phyloP scores from a whole-genome alignment of 2,329 filamentous ascomycete genomes.

The Tolypocladium guangdongense region DNA sequence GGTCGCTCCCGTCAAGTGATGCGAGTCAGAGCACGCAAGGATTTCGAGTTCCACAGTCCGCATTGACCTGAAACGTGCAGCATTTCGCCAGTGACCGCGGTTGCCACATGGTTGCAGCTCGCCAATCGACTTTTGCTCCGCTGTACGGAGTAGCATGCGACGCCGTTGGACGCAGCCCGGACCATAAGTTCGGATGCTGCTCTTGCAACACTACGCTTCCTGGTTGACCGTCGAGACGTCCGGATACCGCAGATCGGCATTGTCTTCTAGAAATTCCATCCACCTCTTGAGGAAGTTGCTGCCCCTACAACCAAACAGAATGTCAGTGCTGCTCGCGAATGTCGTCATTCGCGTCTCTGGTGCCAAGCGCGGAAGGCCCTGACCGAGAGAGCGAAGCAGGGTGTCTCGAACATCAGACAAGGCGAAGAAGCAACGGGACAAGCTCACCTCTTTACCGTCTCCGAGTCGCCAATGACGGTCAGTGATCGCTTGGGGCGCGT shows the following conservation, averaged over 20 bases:
- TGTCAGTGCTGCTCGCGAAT: background rate
- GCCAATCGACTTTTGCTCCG: background rate
- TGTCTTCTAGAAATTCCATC: slow-evolving; percentile 85
- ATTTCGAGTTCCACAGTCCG: background rate
- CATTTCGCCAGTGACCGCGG: background rate
- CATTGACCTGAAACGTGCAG: background rate
- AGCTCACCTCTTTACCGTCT: slow-evolving; percentile 78
- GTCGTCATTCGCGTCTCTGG: background rate
- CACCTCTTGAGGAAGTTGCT: slow-evolving; percentile 77
- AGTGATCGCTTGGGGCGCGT: slow-evolving; percentile 85
- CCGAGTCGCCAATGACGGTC: slow-evolving; percentile 85
- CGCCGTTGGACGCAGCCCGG: background rate
- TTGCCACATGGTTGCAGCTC: background rate
- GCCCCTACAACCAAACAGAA: slow-evolving; percentile 42
- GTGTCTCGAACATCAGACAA: background rate
- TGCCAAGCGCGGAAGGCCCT: background rate
- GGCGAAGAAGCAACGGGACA: background rate
- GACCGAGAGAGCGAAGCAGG: background rate
- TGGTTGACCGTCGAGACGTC: slow-evolving; percentile 39
- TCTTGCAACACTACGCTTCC: slow-evolving; percentile 1
- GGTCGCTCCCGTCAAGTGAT: background rate
- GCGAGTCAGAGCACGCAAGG: background rate
- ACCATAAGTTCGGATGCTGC: background rate
- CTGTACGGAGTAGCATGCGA: background rate
- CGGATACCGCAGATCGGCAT: slow-evolving; percentile 84